phyloP scores from a whole-genome alignment of 1,284 basidiomycete genomes.

The Leccinum huronense region DNA sequence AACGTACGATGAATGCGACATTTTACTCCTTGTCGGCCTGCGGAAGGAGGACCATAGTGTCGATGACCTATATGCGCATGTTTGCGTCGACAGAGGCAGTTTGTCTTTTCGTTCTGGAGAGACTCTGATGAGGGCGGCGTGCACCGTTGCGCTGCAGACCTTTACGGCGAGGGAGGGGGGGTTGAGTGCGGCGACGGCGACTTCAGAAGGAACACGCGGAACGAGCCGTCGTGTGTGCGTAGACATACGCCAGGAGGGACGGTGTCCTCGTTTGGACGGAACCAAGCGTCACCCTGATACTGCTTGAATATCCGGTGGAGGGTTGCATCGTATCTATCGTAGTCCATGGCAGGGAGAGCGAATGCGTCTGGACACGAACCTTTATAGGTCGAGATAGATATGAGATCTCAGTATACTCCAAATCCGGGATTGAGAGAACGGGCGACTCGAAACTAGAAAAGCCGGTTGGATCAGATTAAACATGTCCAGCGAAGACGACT shows the following conservation, averaged over 20 bases:
- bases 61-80: slow-evolving; percentile 70
- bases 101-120: slow-evolving; percentile 43
- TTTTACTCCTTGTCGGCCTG: slow-evolving; percentile 81
- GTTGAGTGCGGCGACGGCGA: slow-evolving; percentile 70
- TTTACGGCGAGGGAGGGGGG: slow-evolving; percentile 76
- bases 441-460: slow-evolving; percentile 12
- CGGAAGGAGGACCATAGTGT: slow-evolving; percentile 67
- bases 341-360: slow-evolving; percentile 31
- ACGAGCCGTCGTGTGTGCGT: slow-evolving; percentile 59
- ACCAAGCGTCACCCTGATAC: slow-evolving; percentile 60
- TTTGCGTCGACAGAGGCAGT: slow-evolving; percentile 59
- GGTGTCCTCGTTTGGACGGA: slow-evolving; percentile 51
- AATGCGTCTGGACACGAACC: background rate
- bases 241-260: slow-evolving; percentile 61
- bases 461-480: background rate
- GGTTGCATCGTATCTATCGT: slow-evolving; percentile 38
- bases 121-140: slow-evolving; percentile 67
- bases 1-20: slow-evolving; percentile 76
- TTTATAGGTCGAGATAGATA: slow-evolving; percentile 12
- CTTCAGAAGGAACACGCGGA: slow-evolving; percentile 76
- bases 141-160: slow-evolving; percentile 73
- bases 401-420: slow-evolving; percentile 17
- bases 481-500: slow-evolving; percentile 20
- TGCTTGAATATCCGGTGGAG: slow-evolving; percentile 42
- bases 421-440: slow-evolving; percentile 15